Conservation (phyloP, 345 rosid species). For the Syzygium aromaticum region DNA sequence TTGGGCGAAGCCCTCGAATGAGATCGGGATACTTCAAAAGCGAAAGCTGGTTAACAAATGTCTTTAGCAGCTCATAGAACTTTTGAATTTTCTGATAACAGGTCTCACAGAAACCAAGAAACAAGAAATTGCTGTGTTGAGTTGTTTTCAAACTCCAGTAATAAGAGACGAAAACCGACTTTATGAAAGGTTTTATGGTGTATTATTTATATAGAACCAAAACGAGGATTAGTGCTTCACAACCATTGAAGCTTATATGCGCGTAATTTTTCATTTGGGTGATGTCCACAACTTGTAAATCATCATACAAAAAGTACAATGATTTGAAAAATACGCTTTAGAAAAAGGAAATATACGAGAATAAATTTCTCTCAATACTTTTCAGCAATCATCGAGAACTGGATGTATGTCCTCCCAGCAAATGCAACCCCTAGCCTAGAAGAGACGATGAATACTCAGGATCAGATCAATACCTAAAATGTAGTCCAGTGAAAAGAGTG, state of each 20-base stretch:
- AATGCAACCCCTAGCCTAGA: not conserved
- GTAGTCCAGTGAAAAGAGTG: not conserved
- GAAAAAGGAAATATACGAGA: not conserved
- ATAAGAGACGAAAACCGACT: not conserved
- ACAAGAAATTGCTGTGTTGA: not conserved
- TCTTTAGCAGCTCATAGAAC: not conserved
- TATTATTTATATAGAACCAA: not conserved
- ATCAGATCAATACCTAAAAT: not conserved
- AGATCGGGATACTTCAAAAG: not conserved
- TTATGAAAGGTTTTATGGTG: not conserved
- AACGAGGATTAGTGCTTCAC: not conserved
- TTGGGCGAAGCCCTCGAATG: not conserved
- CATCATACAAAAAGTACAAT: not conserved
- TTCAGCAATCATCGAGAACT: not conserved
- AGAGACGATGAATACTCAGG: not conserved
- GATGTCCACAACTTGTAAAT: not conserved
- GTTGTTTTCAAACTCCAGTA: not conserved
- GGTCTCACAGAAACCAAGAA: not conserved
- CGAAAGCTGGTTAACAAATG: not conserved
- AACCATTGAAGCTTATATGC: not conserved
- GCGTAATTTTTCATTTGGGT: not conserved
- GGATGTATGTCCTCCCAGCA: not conserved
- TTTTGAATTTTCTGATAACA: not conserved
- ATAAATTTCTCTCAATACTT: not conserved
- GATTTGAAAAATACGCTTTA: not conserved